These are phyloP conservation scores for Castanea mollissima DNA, from an alignment of 306 rosid species.

Conservation along the genomic window DNA sequence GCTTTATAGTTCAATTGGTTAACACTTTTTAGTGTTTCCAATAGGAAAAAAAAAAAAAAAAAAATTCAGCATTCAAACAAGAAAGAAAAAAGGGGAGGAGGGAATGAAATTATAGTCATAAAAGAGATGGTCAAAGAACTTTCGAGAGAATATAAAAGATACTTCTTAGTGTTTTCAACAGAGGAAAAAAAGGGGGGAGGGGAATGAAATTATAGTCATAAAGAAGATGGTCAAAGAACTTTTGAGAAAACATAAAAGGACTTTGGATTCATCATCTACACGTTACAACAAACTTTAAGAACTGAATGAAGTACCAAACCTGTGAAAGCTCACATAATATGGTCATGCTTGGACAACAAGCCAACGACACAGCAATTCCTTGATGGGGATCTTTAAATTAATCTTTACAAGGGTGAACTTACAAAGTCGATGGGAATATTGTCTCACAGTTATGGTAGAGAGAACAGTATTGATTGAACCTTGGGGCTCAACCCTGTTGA, in stretches of 20 bases:
- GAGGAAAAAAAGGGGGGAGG: neutral
- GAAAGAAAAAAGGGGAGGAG: neutral
- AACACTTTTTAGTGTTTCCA: neutral
- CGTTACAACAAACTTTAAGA: neutral
- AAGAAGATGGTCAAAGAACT: neutral
- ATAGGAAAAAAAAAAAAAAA: neutral
- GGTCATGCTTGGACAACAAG: neutral
- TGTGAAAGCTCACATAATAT: neutral
- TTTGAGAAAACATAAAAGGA: neutral
- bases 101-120: neutral
- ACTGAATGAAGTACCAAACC: neutral
- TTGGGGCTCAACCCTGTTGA: constrained; percentile 15
- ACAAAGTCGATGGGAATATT: neutral
- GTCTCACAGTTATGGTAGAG: neutral
- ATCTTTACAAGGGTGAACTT: neutral
- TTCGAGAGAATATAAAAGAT: neutral
- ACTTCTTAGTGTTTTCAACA: no score
- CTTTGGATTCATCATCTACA: neutral
- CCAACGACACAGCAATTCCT: neutral
- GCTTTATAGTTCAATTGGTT: no score
- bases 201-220: neutral
- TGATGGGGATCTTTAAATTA: neutral
- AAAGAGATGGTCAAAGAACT: neutral
- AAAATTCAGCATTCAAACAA: neutral
- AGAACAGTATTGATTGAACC: neutral